These are phyloP conservation scores for Escallonia herrerae DNA, from an alignment of 129 eudicot genomes.

Conservation along the genomic window DNA sequence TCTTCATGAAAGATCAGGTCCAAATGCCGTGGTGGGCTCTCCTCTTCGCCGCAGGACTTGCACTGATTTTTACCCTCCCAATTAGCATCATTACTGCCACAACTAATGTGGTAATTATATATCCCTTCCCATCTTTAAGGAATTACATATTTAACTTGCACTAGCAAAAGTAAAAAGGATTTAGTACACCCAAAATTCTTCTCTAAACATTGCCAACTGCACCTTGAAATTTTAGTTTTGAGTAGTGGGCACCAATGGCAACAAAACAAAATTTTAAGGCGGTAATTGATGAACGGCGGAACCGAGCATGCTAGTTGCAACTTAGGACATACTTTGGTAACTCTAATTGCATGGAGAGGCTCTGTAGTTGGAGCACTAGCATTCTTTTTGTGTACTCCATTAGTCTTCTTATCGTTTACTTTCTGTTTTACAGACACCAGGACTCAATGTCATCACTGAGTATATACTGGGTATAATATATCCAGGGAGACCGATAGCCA, in stretches of 20 bases:
- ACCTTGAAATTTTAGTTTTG: not conserved
- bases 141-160: no score
- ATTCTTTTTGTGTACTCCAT: not conserved
- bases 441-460: constrained; percentile 75
- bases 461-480: constrained; percentile 59
- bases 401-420: not conserved
- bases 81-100: constrained; percentile 66
- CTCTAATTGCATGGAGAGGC: no score
- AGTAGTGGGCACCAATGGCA: not conserved
- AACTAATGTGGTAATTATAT: constrained; percentile 37
- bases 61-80: constrained; percentile 52
- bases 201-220: not conserved
- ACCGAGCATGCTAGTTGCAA: not conserved
- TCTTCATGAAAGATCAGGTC: constrained; percentile 37
- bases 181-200: no score
- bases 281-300: not conserved
- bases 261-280: not conserved
- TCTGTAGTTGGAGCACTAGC: not conserved
- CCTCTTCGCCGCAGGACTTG: constrained; percentile 29
- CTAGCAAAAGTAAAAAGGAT: no score
- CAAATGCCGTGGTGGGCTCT: constrained; percentile 75
- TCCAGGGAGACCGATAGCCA: constrained; percentile 83
- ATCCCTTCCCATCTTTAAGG: no score
- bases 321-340: not conserved
- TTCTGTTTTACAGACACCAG: constrained; percentile 44